Evolutionary conservation across 495 filamentous ascomycete species (phyloP), one percentile per base, ranked within the genome.

Genomic region (Ramalina peruviana): DNA sequence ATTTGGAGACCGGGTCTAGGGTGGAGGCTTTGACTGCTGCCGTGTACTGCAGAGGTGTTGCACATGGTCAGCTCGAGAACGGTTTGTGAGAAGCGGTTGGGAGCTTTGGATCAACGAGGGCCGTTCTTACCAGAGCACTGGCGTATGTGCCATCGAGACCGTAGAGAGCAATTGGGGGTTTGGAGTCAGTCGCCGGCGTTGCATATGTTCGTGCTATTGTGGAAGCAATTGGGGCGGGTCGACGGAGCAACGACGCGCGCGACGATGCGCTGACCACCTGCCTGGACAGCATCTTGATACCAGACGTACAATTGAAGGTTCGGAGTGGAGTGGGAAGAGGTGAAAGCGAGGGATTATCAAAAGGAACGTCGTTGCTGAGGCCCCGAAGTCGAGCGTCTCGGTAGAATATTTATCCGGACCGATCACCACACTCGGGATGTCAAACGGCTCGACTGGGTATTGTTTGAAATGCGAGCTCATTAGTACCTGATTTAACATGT

Each of bases 111-210:
- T 42, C 40, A 17, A 51, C 51, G 57, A 53, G 48, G 50, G 51
- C 46, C 49, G 36, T 51, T 69, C 80, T 66, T 87, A 98, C 92
- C 81, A 98, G 74, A 73, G 92, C 92, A 74, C 80, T 86, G 62
- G 92, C 93, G 73, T 98, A 98, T 62, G 90, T 97, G 60, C 92
- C 92, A 68, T 96, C 92, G 70, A 98, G 74, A 54, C 92, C 92
- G 70, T 85, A 98, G 55, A 98, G 74, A 49, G 88, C 78, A 63
- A 96, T 75, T 47, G 92, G 92, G 54, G 89, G 80, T 74, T 85
- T 89, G 62, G 80, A 70, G 43, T 80, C 76, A 49, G 69, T 59
- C 62, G 75, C 68, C 53, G 86, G 73, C 61, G 78, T 72, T 66
- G 92, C 89, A 70, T 87, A 97, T 64, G 73, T 72, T 59, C 88